A percentile compares a stretch with the other conserved stretches of the same genome.
Evolutionary conservation across 768 basidiomycete species (phyloP).

Genomic region (Hericium rajendrae): DNA sequence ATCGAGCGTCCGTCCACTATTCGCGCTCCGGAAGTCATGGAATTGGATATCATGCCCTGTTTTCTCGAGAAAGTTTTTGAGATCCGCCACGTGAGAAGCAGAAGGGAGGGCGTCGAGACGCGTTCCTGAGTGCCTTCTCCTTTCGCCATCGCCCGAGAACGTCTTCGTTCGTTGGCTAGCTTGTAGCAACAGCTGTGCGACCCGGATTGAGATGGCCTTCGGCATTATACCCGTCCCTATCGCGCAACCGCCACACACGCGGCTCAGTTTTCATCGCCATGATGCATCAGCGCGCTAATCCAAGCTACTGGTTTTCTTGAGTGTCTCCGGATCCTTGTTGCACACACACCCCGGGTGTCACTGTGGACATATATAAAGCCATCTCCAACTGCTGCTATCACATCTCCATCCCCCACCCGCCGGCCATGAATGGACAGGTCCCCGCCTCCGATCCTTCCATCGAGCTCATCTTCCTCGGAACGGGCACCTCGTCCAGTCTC

Average conservation of each 20-base stretch:
- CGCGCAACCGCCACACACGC: background rate
- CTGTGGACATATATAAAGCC: too few relatives aligned
- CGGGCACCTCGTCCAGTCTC: conserved; percentile 68
- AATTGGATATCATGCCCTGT: too few relatives aligned
- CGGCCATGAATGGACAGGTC: background rate
- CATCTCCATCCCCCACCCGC: background rate
- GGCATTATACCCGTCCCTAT: background rate
- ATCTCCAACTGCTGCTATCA: too few relatives aligned
- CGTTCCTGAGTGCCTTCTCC: too few relatives aligned
- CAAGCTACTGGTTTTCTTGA: background rate
- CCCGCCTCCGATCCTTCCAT: conserved; percentile 16
- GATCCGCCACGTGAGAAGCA: too few relatives aligned
- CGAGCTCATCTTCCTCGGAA: conserved; percentile 78
- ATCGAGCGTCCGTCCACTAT: too few relatives aligned
- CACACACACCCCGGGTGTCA: too few relatives aligned
- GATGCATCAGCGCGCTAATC: background rate
- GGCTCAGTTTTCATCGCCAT: background rate
- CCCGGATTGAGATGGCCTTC: background rate
- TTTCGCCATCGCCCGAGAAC: too few relatives aligned
- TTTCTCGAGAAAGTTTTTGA: too few relatives aligned
- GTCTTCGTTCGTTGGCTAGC: too few relatives aligned
- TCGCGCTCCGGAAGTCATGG: too few relatives aligned
- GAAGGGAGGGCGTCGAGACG: too few relatives aligned
- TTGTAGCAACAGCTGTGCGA: background rate
- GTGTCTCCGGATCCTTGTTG: background rate